Conservation (phyloP, 306 rosid species). For the Notholithocarpus densiflorus region DNA sequence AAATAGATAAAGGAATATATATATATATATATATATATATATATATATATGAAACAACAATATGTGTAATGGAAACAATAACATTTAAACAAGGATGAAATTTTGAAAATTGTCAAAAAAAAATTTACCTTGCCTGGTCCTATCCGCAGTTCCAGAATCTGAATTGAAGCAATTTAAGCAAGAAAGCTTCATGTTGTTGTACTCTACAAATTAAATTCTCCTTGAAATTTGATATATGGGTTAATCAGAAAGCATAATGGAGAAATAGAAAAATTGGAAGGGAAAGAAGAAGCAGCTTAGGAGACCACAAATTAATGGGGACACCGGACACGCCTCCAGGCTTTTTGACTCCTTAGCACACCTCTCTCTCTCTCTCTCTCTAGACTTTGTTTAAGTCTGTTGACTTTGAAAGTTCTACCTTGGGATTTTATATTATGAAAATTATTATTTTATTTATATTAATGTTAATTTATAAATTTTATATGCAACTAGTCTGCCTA, state of each 20-base stretch:
- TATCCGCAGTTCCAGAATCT: neutral
- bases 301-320: neutral
- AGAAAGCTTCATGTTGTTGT: conserved; percentile 17
- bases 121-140: conserved; percentile 29
- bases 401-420: conserved; percentile 11
- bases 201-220: neutral
- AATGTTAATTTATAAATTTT: too few relatives aligned
- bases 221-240: neutral
- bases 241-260: neutral
- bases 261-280: neutral
- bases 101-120: neutral
- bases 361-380: neutral
- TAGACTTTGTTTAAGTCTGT: neutral
- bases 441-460: too few relatives aligned
- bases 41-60: neutral
- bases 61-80: neutral
- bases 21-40: neutral
- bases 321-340: neutral
- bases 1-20: neutral
- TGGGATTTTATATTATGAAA: too few relatives aligned
- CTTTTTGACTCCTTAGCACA: too few relatives aligned
- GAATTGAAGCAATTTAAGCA: conserved; percentile 25
- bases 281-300: neutral
- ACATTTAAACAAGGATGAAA: neutral
- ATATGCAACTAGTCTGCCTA: too few relatives aligned